Evolutionary conservation across 306 rosid species (phyloP), one percentile per base, ranked within the genome.

Genomic region (Acacia acuminata): DNA sequence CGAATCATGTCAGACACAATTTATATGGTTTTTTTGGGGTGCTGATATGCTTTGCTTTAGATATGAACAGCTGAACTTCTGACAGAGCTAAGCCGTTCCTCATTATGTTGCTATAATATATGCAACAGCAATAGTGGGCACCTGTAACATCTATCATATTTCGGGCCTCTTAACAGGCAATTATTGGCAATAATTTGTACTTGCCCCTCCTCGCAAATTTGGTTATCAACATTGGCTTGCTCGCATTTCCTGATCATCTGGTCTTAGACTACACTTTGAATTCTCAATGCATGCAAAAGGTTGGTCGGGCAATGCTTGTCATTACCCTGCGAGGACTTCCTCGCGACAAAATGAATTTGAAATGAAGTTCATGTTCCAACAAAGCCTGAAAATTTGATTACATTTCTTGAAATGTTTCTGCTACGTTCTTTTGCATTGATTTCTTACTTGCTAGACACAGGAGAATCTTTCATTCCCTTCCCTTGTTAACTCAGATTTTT

Each of bases 351-450:
- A 44, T 38, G 24, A 72, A 38, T 47, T 45, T 45, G 72, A 64
- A 76, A 53, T 27, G 20, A 72, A 47, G 48, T 61, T n/a, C 70
- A 22, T 60, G n/a, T 66, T 66, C 73, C 32, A 44, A 75, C 43
- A 66, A 68, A 67, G 47, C 63, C 32, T 72, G 78, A 55, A 7
- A 53, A 76, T 36, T 56, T 55, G 12, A 64, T 80, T 36, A 51
- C 70, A 38, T 38, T 24, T 69, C 48, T 61, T 61, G 83, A 40
- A 25, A 25, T 22, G 17, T 74, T 30, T n/a, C 4, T 10, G 16
- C 9, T 51, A 51, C 58, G 17, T 36, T 72, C 32, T 77, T 67
- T 61, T 83, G 73, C 78, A 40, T 72, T 81, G 66, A 50, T 77
- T 68, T 73, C 70, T 77, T 40, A 47, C 50, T 68, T 68, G 83